phyloP scores from a whole-genome alignment of 306 rosid species.

The Nissolia schottii region DNA sequence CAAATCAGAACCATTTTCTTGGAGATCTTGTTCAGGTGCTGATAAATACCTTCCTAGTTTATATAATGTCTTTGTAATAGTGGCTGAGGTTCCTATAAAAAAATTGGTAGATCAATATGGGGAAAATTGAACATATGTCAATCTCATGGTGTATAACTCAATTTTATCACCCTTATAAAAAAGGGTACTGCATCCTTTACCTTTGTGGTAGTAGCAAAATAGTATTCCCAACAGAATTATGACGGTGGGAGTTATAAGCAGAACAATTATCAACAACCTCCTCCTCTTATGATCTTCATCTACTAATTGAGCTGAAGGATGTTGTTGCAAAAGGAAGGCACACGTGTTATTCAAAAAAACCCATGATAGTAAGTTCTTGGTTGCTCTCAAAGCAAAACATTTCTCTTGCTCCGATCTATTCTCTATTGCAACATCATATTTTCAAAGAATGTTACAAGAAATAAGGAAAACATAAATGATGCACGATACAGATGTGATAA shows the following conservation, averaged over 20 bases:
- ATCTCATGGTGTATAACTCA: not conserved
- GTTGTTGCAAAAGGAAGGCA: slow-evolving; percentile 12
- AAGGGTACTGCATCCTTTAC: slow-evolving; percentile 14
- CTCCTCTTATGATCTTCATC: slow-evolving; percentile 24
- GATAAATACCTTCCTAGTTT: slow-evolving; percentile 12
- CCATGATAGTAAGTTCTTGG: no score
- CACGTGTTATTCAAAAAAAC: slow-evolving; percentile 6
- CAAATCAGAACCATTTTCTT: slow-evolving; percentile 25
- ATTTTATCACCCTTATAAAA: not conserved
- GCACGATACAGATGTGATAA: no score
- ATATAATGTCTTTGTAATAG: slow-evolving; percentile 4
- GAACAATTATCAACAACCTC: slow-evolving; percentile 22
- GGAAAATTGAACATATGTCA: not conserved
- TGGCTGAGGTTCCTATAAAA: slow-evolving; percentile 8
- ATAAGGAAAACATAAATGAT: no score
- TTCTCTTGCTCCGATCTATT: no score
- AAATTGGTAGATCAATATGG: not conserved
- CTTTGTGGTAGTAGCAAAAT: slow-evolving; percentile 21
- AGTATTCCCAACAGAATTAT: slow-evolving; percentile 21
- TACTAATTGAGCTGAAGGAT: slow-evolving; percentile 25
- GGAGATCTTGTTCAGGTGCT: slow-evolving; percentile 14
- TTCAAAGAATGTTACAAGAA: no score
- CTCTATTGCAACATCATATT: no score
- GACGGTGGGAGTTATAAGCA: slow-evolving; percentile 14
- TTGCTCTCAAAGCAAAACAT: no score